Evolutionary conservation across 305 asterid species (phyloP).

Genomic region (Striga hermonthica): DNA sequence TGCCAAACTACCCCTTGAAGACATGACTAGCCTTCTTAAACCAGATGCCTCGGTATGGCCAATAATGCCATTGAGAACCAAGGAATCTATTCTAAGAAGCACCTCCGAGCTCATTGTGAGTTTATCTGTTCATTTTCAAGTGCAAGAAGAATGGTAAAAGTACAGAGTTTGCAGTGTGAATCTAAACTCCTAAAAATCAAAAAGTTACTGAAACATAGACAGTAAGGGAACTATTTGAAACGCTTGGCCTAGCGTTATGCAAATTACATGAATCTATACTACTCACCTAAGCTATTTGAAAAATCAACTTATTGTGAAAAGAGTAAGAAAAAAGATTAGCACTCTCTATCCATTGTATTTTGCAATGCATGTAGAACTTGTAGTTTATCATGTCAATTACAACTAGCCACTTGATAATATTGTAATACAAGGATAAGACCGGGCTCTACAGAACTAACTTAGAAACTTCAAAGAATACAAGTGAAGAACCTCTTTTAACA

Average conservation of each 20-base stretch:
- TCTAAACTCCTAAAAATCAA: constrained; percentile 7
- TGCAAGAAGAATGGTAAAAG: constrained; percentile 14
- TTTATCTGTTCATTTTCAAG: constrained; percentile 44
- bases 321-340: background rate
- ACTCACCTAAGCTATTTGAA: background rate
- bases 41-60: constrained; percentile 63
- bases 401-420: constrained; percentile 17
- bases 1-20: constrained; percentile 46
- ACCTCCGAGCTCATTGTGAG: constrained; percentile 53
- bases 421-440: constrained; percentile 17
- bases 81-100: constrained; percentile 75
- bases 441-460: constrained; percentile 15
- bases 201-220: constrained; percentile 12
- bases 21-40: constrained; percentile 58
- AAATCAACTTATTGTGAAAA: background rate
- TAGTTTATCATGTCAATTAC: background rate
- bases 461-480: constrained; percentile 28
- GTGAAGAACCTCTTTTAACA: constrained; percentile 47
- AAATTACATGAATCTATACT: constrained; percentile 3
- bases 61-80: constrained; percentile 66
- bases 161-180: constrained; percentile 12
- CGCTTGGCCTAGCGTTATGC: constrained; percentile 16
- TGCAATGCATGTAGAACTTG: background rate
- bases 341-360: background rate
- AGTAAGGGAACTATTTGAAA: constrained; percentile 6